These are phyloP conservation scores for Physcomitrellopsis africana DNA, from an alignment of 225 moss, liverwort and hornwort genomes.

Conservation along the genomic window DNA sequence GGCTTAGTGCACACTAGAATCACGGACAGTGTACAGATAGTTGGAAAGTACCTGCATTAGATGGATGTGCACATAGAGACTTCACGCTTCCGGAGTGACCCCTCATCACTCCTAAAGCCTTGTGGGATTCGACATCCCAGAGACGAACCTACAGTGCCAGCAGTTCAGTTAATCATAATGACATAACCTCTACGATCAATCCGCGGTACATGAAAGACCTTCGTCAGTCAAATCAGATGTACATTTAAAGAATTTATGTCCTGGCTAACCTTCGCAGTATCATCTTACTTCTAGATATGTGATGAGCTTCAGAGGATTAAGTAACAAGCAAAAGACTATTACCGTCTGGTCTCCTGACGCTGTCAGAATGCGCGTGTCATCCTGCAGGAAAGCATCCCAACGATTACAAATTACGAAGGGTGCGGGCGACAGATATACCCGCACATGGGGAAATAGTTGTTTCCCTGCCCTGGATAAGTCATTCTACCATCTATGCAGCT, in stretches of 20 bases:
- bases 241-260: background rate
- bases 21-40: background rate
- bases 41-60: conserved; percentile 51
- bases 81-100: conserved; percentile 94
- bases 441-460: too few species aligned
- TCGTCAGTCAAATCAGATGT: background rate
- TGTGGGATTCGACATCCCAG: conserved; percentile 81
- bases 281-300: background rate
- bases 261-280: background rate
- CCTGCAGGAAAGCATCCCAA: conserved; percentile 45
- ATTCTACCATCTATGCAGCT: too few species aligned
- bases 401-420: background rate
- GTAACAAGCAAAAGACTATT: conserved; percentile 1
- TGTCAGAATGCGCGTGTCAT: conserved; percentile 76
- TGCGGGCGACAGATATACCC: background rate
- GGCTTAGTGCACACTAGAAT: background rate
- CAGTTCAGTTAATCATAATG: background rate
- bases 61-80: conserved; percentile 74
- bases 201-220: background rate
- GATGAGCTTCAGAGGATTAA: background rate
- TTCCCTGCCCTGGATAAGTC: too few species aligned
- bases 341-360: conserved; percentile 97
- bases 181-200: background rate
- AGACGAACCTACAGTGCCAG: conserved; percentile 59
- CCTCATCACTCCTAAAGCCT: conserved; percentile 68